A percentile compares a stretch with the other conserved stretches of the same genome.
Evolutionary conservation across 176 grass and related monocot species (phyloP).

Genomic region (Triticum urartu): DNA sequence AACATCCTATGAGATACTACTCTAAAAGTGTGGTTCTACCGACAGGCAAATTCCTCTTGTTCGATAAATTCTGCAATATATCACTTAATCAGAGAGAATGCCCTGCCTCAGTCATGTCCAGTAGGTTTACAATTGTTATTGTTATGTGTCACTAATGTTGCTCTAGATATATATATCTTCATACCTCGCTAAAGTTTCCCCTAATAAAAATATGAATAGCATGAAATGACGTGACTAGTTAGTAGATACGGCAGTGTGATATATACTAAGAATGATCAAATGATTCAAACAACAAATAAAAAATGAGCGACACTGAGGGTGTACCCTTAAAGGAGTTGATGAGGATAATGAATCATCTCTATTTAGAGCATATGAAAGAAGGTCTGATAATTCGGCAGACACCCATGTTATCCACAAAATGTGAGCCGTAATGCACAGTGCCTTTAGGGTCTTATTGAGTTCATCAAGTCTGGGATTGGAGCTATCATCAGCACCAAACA

Average conservation of each 20-base stretch:
- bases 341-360: conserved; percentile 87
- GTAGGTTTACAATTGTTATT: neutral
- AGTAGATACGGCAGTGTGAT: neutral
- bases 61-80: neutral
- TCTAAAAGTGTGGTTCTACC: neutral
- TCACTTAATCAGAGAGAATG: conserved; percentile 1
- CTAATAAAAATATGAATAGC: conserved; percentile 1
- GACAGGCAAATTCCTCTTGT: conserved; percentile 8
- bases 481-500: conserved; percentile 77
- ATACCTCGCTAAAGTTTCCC: neutral
- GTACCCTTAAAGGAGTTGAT: conserved; percentile 79
- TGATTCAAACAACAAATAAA: conserved; percentile 9
- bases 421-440: conserved; percentile 79
- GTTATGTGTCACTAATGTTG: neutral
- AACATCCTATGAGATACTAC: conserved; percentile 15
- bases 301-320: neutral
- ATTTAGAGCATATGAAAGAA: conserved; percentile 77
- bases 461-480: conserved; percentile 80
- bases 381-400: conserved; percentile 63
- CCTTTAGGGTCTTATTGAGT: conserved; percentile 71
- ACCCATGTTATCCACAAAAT: conserved; percentile 85
- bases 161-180: neutral
- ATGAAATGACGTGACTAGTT: neutral
- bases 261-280: neutral
- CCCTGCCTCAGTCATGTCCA: neutral